Evolutionary conservation across 768 basidiomycete genomes (phyloP), one percentile per base, ranked within the genome.

Genomic region (Russula sp.): DNA sequence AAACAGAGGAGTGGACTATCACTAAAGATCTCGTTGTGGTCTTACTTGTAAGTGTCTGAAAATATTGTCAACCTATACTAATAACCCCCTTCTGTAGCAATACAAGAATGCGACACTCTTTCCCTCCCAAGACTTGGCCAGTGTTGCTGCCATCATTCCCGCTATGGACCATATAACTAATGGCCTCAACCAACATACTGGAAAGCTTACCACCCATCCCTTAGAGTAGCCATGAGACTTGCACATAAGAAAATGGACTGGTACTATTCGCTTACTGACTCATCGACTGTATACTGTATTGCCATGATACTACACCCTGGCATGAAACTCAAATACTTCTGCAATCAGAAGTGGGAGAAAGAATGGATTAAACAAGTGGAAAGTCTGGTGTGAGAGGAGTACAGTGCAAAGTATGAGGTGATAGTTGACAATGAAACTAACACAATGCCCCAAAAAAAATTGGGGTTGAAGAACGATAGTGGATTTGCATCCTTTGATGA

Each of bases 301-400:
- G 39, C 54, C 13, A 55, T 55, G 39, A 22, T 55, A 20, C 22
- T 42, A 44, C 55, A 55, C 16, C 55, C 42, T 9, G 45, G 61
- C 2, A 54, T 55, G 34, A 56, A 62, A 27, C 54, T 62, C 4
- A 34, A 53, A 8, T 61, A 61, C n/a, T 61, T 55, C 60, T 32
- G 34, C 11, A 32, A 42, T 16, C 52, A 52, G n/a, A 53, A 55
- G 31, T 61, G 53, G 60, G 44, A 55, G 44, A 8, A 34, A 47
- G 52, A 53, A 13, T 61, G 60, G 53, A 48, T 61, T 16, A 18
- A 61, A 16, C 22, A 52, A 35, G 51, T 18, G 10, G n/a, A 59
- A 8, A 8, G 4, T 20, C 13, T 50, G n/a, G 40, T 55, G 39
- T 22, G 13, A 42, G 39, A 55, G 39, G 54, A 14, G 22, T 55